Conservation (phyloP, 208 protist genomes). For the Crithidia fasciculata region DNA sequence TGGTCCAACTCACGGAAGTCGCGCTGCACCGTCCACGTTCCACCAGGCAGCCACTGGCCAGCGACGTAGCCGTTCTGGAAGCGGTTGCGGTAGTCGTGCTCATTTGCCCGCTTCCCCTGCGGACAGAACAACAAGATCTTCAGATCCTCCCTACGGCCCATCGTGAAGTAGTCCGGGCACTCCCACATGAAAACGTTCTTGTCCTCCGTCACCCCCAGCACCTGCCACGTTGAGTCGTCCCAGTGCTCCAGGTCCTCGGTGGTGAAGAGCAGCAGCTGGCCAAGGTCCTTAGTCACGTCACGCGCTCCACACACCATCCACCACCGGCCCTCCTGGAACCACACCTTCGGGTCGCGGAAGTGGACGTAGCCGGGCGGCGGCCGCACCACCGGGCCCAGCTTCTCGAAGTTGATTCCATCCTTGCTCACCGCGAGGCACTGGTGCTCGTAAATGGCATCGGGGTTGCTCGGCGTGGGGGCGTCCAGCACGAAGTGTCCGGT, state of each 20-base stretch:
- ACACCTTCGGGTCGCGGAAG: slow-evolving; percentile 57
- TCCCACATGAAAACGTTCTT: slow-evolving; percentile 68
- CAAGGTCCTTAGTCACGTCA: slow-evolving; percentile 36
- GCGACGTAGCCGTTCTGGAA: slow-evolving; percentile 52
- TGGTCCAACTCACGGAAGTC: slow-evolving; percentile 43
- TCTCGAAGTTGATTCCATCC: slow-evolving; percentile 43
- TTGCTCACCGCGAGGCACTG: slow-evolving; percentile 65
- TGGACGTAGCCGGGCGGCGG: slow-evolving; percentile 42
- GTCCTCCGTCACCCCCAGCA: slow-evolving; percentile 37
- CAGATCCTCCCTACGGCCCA: slow-evolving; percentile 11
- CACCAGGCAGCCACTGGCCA: slow-evolving; percentile 26
- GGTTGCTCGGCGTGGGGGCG: slow-evolving; percentile 24
- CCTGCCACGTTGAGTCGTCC: slow-evolving; percentile 37
- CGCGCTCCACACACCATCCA: slow-evolving; percentile 56
- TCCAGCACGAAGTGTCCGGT: slow-evolving; percentile 51
- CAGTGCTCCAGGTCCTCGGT: slow-evolving; percentile 34
- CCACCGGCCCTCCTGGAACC: slow-evolving; percentile 39
- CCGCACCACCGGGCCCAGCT: slow-evolving; percentile 35
- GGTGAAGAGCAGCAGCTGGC: slow-evolving; percentile 47
- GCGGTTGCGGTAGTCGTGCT: slow-evolving; percentile 43
- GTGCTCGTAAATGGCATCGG: slow-evolving; percentile 43
- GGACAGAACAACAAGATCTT: slow-evolving; percentile 47
- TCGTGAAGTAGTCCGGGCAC: slow-evolving; percentile 49
- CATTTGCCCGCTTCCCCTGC: slow-evolving; percentile 32
- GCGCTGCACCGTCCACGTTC: slow-evolving; percentile 17